A percentile compares a stretch with the other conserved stretches of the same genome.
phyloP scores from a whole-genome alignment of 2,329 filamentous ascomycete genomes.

The Alternaria consortialis region DNA sequence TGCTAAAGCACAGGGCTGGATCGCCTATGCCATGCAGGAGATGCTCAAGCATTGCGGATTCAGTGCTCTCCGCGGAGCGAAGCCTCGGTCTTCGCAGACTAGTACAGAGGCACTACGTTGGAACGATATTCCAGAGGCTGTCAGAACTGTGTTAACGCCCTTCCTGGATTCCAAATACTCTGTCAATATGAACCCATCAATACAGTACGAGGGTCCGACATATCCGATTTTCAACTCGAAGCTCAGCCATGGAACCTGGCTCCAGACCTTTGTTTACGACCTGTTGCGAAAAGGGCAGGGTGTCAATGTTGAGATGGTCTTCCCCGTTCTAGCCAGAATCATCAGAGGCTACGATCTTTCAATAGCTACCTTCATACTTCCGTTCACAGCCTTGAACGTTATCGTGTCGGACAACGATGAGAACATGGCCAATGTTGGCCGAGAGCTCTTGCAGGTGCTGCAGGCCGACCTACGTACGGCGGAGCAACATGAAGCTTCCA shows the following conservation, averaged over 20 bases:
- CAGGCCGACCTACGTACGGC: constrained; percentile 65
- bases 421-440: constrained; percentile 71
- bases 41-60: constrained; percentile 82
- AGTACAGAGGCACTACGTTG: constrained; percentile 76
- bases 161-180: constrained; percentile 87
- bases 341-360: constrained; percentile 86
- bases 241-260: constrained; percentile 80
- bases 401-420: constrained; percentile 75
- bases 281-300: constrained; percentile 81
- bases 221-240: constrained; percentile 82
- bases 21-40: constrained; percentile 95
- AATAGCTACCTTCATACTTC: constrained; percentile 87
- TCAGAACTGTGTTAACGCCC: constrained; percentile 83
- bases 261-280: constrained; percentile 81
- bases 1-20: constrained; percentile 84
- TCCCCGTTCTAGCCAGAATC: constrained; percentile 80
- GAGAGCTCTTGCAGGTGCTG: constrained; percentile 80
- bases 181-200: constrained; percentile 59
- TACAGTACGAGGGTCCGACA: constrained; percentile 35
- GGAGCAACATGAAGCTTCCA: constrained; percentile 71
- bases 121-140: constrained; percentile 77
- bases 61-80: constrained; percentile 61
- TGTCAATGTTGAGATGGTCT: constrained; percentile 77
- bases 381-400: constrained; percentile 85
- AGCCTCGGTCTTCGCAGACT: constrained; percentile 61